These are phyloP conservation scores for Camelina neglecta DNA, from an alignment of 345 rosid genomes.

Conservation along the genomic window DNA sequence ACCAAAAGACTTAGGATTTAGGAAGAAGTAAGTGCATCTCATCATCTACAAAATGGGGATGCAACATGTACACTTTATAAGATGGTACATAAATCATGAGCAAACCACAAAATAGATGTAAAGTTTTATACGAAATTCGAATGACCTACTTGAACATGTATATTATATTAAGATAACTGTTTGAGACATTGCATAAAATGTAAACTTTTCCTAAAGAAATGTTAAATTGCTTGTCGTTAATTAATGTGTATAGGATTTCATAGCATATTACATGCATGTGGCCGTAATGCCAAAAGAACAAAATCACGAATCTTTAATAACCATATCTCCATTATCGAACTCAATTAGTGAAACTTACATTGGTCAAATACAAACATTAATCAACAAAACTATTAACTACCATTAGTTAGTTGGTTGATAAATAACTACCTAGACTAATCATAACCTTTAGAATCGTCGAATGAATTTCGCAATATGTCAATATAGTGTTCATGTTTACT, in stretches of 20 bases:
- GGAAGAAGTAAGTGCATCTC: background rate
- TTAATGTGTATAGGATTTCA: background rate
- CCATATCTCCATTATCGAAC: background rate
- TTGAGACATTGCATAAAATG: background rate
- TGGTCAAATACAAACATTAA: background rate
- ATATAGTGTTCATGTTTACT: background rate
- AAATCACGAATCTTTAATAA: background rate
- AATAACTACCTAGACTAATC: background rate
- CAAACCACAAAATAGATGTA: background rate
- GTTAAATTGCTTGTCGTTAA: background rate
- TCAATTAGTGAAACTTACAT: background rate
- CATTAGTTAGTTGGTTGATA: background rate
- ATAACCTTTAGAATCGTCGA: background rate
- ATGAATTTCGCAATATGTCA: background rate
- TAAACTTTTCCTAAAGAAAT: background rate
- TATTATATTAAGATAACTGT: background rate
- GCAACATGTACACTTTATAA: background rate
- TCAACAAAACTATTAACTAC: background rate
- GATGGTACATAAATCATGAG: background rate
- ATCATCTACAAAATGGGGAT: background rate
- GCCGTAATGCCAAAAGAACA: background rate
- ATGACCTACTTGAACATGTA: background rate
- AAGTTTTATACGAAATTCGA: background rate
- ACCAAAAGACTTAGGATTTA: background rate
- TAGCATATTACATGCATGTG: background rate